Percentiles rank a stretch among this genome's conserved stretches.
Conservation (phyloP, 805 yeast species). For the Hanseniaspora jakobsenii region DNA sequence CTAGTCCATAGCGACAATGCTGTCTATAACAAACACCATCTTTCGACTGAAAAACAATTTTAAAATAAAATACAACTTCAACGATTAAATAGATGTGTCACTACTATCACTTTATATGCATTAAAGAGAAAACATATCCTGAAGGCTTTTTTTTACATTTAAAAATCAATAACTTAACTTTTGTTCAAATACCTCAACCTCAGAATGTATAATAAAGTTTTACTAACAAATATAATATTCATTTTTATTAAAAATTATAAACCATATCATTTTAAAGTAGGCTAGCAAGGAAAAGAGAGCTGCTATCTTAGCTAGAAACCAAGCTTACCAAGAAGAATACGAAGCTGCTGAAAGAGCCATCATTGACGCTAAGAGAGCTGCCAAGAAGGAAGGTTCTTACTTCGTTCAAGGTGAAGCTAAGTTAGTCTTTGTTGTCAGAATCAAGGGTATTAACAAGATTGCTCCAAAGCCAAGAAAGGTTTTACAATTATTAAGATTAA, state of each 20-base stretch:
- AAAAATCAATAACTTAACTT: background rate
- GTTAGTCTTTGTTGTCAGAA: constrained; percentile 91
- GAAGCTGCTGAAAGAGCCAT: constrained; percentile 81
- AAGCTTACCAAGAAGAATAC: constrained; percentile 93
- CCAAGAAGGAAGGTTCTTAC: constrained; percentile 87
- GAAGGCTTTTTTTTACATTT: background rate
- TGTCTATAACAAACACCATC: constrained; percentile 62
- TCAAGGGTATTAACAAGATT: constrained; percentile 98
- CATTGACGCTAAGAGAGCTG: constrained; percentile 79
- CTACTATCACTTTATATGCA: no score
- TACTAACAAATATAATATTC: constrained; percentile 13
- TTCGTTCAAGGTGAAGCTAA: constrained; percentile 90
- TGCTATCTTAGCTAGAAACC: constrained; percentile 83
- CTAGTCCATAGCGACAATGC: constrained; percentile 53
- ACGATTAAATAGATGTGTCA: no score
- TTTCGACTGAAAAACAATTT: constrained; percentile 47
- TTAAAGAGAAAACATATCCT: background rate
- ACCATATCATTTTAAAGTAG: constrained; percentile 19
- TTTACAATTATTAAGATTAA: constrained; percentile 81
- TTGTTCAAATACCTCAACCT: no score
- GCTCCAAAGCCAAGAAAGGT: constrained; percentile 99
- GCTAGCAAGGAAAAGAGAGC: constrained; percentile 47
- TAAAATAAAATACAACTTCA: no score
- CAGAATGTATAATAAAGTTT: no score
- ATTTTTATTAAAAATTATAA: constrained; percentile 16